Percentiles rank a stretch among this genome's conserved stretches.
phyloP scores from a whole-genome alignment of 306 rosid species.

The Citrullus amarus region DNA sequence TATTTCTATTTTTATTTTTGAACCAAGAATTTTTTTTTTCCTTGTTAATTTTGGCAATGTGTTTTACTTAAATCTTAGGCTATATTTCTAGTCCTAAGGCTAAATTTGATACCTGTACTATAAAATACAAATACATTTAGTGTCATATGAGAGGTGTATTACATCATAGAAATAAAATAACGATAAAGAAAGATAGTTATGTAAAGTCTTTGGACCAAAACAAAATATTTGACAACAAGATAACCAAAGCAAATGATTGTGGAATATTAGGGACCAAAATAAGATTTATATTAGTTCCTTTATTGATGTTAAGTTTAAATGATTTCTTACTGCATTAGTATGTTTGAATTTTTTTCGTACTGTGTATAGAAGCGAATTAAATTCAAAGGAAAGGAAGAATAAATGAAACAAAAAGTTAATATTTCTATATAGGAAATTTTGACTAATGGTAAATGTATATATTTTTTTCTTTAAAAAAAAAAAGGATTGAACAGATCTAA shows the following conservation, averaged over 20 bases:
- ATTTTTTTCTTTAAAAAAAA: neutral
- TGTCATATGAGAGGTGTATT: neutral
- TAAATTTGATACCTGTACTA: neutral
- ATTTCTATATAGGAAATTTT: neutral
- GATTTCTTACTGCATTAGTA: neutral
- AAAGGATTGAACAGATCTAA: neutral
- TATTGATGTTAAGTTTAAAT: neutral
- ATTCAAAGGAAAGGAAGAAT: neutral
- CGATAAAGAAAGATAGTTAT: neutral
- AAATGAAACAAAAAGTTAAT: neutral
- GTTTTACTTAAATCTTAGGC: neutral
- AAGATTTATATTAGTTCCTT: neutral
- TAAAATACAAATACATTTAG: neutral
- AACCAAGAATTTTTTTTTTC: neutral
- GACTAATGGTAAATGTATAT: neutral
- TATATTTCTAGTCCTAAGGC: neutral
- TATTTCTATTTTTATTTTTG: neutral
- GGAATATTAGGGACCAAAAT: neutral
- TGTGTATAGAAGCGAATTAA: neutral
- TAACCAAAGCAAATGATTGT: neutral
- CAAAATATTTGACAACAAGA: neutral
- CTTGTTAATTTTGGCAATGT: neutral
- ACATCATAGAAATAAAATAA: neutral
- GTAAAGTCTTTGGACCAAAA: neutral
- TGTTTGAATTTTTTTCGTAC: neutral